These are phyloP conservation scores for Orychophragmus violaceus DNA, from an alignment of 345 rosid genomes.

Conservation along the genomic window DNA sequence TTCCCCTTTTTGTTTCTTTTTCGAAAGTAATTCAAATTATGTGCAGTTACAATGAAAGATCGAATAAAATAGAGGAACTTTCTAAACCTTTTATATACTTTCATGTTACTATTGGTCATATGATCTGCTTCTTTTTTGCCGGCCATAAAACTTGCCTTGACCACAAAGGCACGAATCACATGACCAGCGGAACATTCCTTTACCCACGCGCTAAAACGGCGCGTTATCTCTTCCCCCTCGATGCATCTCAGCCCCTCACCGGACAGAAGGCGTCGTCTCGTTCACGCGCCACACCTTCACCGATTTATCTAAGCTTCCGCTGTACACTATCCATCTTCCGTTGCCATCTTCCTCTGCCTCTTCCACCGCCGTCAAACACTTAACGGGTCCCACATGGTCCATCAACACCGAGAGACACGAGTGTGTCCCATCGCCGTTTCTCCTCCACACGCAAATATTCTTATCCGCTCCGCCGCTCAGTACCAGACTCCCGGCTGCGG, in stretches of 20 bases:
- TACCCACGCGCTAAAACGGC: conserved; percentile 5
- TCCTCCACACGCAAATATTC: conserved; percentile 77
- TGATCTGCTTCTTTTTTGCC: conserved; percentile 22
- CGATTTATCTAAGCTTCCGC: conserved; percentile 81
- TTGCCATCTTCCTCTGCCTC: conserved; percentile 32
- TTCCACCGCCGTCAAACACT: conserved; percentile 72
- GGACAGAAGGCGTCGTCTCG: conserved; percentile 35
- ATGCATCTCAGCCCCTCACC: background rate
- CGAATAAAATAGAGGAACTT: conserved; percentile 19
- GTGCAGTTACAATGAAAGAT: conserved; percentile 18
- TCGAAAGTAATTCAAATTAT: conserved; percentile 17
- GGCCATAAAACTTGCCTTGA: conserved; percentile 27
- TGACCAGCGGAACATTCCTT: conserved; percentile 16
- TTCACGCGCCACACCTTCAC: conserved; percentile 86
- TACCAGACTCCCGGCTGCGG: conserved; percentile 52
- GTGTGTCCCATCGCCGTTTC: conserved; percentile 46
- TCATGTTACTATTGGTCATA: background rate
- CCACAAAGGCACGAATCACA: conserved; percentile 19
- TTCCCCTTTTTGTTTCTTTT: background rate
- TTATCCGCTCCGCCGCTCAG: conserved; percentile 84
- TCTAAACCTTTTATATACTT: background rate
- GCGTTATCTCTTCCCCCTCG: background rate
- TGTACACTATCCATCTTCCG: conserved; percentile 57
- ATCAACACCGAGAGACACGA: conserved; percentile 54
- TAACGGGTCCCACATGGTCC: conserved; percentile 82